phyloP scores from a whole-genome alignment of 2,329 filamentous ascomycete species.

The Penicillium oxalicum region DNA sequence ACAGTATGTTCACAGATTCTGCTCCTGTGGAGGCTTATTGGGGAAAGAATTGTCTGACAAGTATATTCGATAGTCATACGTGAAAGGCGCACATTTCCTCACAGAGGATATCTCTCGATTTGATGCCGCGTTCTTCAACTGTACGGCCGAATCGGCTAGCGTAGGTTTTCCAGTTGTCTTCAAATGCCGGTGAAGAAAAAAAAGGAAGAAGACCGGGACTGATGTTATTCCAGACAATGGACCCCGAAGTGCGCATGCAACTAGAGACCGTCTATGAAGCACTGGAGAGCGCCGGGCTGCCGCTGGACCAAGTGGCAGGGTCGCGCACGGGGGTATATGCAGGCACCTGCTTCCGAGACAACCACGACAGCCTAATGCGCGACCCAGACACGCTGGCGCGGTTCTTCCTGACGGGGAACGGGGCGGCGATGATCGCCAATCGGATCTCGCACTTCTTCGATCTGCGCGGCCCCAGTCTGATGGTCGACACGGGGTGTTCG shows the following conservation, averaged over 20 bases:
- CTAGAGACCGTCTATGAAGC: neutral
- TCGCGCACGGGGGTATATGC: neutral
- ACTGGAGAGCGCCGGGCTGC: neutral
- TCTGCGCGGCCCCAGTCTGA: neutral
- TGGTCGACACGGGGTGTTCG: constrained; percentile 6
- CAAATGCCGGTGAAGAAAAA: too few species aligned
- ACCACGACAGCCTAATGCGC: neutral
- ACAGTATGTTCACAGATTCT: neutral
- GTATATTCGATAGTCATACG: neutral
- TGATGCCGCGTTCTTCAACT: constrained; percentile 13
- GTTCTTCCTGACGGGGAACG: neutral
- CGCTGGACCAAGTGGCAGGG: neutral
- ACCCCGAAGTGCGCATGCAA: neutral
- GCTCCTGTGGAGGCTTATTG: neutral
- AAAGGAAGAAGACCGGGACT: neutral
- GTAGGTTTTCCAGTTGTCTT: too few species aligned
- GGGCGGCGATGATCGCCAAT: neutral
- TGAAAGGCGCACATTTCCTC: constrained; percentile 12
- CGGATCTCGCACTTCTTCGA: constrained; percentile 2
- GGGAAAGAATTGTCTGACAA: neutral
- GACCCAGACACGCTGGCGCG: neutral
- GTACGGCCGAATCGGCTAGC: constrained; percentile 7
- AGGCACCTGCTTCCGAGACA: neutral
- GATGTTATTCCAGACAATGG: neutral
- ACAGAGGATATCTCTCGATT: constrained; percentile 10